Base-by-base conservation (phyloP, 1,139 yeast species). In the Pichia sp. region DNA sequence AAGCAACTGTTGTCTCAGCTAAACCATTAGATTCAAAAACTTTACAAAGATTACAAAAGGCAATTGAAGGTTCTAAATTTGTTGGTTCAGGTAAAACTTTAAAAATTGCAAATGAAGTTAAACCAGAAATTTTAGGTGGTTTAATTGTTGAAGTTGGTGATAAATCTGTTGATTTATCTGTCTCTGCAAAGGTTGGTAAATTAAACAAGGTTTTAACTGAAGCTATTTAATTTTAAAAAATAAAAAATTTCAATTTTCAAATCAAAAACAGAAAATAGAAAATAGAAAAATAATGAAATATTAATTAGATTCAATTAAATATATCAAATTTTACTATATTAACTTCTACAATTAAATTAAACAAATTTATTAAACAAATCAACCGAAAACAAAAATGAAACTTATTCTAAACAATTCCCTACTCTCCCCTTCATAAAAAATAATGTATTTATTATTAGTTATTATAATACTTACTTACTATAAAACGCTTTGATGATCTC, bases 81-180 rank as follows among this genome's bases (percentile, higher is more conserved):
- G 95, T 90, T 52, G 96, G 96, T 56, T 70, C 74, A 49, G 92
- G 87, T 61, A 85, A 90, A 75, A 80, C 92, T 59, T 79, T 92
- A 68, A 83, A 83, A 74, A 73, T 94, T 60, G 71, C 80, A 58
- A 92, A 89, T 76, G 75, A 74, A 55, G 84, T 92, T 55, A 80
- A 87, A 73, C 87, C 96, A 55, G 95, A 86, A 55, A 86, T 92
- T 63, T 77, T 87, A 65, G 98, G 99, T 63, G 99, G 98, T 61
- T 79, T 92, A 67, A 73, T 94, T 58, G 96, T 92, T 51, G 96
- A 90, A 70, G 90, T 92, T 60, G 97, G 94, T 64, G 98, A 92
- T 74, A 87, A 84, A 69, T 90, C 97, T 53, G 96, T 89, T 59
- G 99, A 92, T 69, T 78, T 92, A 67, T 84, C 95, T 50, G 80